These are phyloP conservation scores for Venturia pyrina DNA, from an alignment of 2,329 filamentous ascomycete species.

Conservation along the genomic window DNA sequence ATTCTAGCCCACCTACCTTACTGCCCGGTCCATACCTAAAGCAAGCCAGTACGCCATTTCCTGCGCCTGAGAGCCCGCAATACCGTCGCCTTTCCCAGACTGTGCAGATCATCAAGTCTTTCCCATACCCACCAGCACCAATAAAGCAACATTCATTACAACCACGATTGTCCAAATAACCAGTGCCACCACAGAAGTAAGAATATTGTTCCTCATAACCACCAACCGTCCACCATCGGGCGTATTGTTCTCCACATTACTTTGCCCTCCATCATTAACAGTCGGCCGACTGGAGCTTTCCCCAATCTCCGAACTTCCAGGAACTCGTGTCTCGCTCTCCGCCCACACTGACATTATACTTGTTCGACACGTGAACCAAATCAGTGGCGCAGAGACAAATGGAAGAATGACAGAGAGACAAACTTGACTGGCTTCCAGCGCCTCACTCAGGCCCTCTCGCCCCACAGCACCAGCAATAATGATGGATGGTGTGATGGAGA, in stretches of 20 bases:
- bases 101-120: background rate
- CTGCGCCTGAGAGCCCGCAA: too few relatives aligned
- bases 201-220: slow-evolving; percentile 62
- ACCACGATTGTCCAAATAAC: slow-evolving; percentile 65
- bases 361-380: slow-evolving; percentile 73
- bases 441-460: slow-evolving; percentile 55
- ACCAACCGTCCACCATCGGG: slow-evolving; percentile 1
- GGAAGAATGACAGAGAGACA: slow-evolving; percentile 69
- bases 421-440: slow-evolving; percentile 69
- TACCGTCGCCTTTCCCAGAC: too few relatives aligned
- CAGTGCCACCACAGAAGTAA: slow-evolving; percentile 47
- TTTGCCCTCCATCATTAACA: slow-evolving; percentile 12
- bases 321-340: background rate
- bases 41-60: too few relatives aligned
- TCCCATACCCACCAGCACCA: slow-evolving; percentile 48
- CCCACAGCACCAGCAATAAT: slow-evolving; percentile 75
- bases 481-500: slow-evolving; percentile 74
- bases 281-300: background rate
- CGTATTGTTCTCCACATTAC: slow-evolving; percentile 18
- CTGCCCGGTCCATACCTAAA: too few relatives aligned
- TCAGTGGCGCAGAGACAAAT: slow-evolving; percentile 71
- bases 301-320: background rate
- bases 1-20: too few relatives aligned
- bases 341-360: slow-evolving; percentile 65
- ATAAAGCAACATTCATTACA: slow-evolving; percentile 67